These are phyloP conservation scores for Cryptomeria japonica DNA, from an alignment of 75 land plant species.

Conservation along the genomic window DNA sequence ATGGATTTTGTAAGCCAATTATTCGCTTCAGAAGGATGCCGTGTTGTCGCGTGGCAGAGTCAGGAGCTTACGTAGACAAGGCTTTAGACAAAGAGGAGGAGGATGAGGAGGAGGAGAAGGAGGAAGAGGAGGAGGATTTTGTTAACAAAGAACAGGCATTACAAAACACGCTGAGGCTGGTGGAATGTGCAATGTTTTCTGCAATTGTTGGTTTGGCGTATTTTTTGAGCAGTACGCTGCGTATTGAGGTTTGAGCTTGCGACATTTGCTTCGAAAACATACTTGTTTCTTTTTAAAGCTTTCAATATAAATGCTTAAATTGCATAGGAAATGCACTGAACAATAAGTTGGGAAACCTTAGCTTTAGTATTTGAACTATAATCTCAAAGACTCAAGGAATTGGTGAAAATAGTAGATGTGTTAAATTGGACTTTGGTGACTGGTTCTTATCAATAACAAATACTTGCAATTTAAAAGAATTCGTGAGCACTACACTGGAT, in stretches of 20 bases:
- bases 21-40: not conserved
- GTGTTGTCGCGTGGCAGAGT: not conserved
- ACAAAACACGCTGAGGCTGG: constrained; percentile 67
- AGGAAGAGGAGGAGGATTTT: constrained; percentile 24
- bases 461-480: not conserved
- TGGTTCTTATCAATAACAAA: not conserved
- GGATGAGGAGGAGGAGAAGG: not conserved
- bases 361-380: not conserved
- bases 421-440: not conserved
- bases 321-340: not conserved
- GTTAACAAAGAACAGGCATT: constrained; percentile 32
- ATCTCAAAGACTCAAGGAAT: not conserved
- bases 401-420: not conserved
- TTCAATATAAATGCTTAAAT: not conserved
- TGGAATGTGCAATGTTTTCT: constrained; percentile 94
- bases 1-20: not conserved
- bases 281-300: too few species aligned
- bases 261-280: not conserved
- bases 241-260: constrained; percentile 61
- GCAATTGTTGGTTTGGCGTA: constrained; percentile 83
- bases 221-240: constrained; percentile 81
- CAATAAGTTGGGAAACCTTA: not conserved
- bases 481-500: not conserved
- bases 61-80: not conserved
- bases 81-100: constrained; percentile 2